These are phyloP conservation scores for Symbiotaphrina buchneri DNA, from an alignment of 495 filamentous ascomycete genomes.

Conservation along the genomic window DNA sequence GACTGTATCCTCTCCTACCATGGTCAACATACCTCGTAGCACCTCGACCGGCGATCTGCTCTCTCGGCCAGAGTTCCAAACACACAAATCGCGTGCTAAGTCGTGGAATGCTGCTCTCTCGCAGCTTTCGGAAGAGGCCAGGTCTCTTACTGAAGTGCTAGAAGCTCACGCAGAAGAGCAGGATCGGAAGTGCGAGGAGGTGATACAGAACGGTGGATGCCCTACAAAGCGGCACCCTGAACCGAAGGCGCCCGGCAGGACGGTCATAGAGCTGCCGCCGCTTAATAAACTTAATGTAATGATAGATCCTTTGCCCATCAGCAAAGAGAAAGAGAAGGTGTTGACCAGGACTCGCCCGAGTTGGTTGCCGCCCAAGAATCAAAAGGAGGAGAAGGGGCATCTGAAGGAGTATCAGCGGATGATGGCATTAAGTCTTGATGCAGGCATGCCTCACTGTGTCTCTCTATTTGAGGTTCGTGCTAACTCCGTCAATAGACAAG, in stretches of 20 bases:
- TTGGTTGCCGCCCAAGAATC: conserved; percentile 89
- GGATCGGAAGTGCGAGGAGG: conserved; percentile 24
- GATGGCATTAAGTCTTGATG: conserved; percentile 64
- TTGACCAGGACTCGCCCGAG: conserved; percentile 77
- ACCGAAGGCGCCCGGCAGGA: conserved; percentile 31
- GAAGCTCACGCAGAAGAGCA: conserved; percentile 61
- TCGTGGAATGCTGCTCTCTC: conserved; percentile 68
- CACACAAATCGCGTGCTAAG: conserved; percentile 18
- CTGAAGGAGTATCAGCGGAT: conserved; percentile 82
- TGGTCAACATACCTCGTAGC: too few relatives aligned
- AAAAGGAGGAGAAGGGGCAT: conserved; percentile 79
- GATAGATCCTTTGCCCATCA: conserved; percentile 88
- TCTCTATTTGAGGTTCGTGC: conserved; percentile 3
- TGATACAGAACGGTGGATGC: conserved; percentile 20
- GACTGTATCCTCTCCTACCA: too few relatives aligned
- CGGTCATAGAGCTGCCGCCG: conserved; percentile 51
- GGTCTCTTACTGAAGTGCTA: conserved; percentile 69
- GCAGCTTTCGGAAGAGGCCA: conserved; percentile 68
- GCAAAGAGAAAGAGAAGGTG: conserved; percentile 89
- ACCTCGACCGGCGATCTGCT: too few relatives aligned
- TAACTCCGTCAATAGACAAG: conserved; percentile 22
- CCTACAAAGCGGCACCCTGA: conserved; percentile 1
- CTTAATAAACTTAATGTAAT: conserved; percentile 73
- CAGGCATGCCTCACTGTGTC: conserved; percentile 20
- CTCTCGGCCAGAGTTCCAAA: too few relatives aligned